Conservation (phyloP, 192 early-diverging fungal species). For the Coemansia sp. region DNA sequence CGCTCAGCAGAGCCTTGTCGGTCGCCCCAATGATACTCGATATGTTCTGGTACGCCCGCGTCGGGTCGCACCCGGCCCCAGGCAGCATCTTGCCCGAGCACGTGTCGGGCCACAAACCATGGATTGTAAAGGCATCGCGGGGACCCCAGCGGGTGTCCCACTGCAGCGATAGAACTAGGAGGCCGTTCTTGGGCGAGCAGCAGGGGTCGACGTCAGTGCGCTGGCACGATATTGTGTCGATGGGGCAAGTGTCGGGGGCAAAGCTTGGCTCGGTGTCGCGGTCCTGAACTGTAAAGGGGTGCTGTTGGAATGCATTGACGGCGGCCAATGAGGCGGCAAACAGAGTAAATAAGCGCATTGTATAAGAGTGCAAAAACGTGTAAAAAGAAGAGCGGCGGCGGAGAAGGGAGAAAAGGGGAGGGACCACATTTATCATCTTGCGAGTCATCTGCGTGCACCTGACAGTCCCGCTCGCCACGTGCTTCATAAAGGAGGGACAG, state of each 20-base stretch:
- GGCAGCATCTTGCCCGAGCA: slow-evolving; percentile 55
- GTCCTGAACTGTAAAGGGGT: background rate
- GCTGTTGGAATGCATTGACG: background rate
- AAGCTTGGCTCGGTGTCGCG: background rate
- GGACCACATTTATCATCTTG: background rate
- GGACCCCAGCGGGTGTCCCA: slow-evolving; percentile 64
- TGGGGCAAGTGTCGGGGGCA: slow-evolving; percentile 34
- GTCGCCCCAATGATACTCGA: slow-evolving; percentile 45
- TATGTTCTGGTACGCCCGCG: slow-evolving; percentile 59
- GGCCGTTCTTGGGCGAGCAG: slow-evolving; percentile 51
- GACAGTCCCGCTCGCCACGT: background rate
- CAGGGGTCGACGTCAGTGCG: slow-evolving; percentile 34
- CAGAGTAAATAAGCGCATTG: background rate
- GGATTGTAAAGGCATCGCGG: slow-evolving; percentile 63
- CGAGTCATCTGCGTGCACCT: background rate
- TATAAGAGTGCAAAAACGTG: background rate
- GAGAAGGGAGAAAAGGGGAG: background rate
- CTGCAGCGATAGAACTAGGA: slow-evolving; percentile 51
- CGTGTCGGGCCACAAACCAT: slow-evolving; percentile 80
- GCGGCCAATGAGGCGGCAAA: background rate
- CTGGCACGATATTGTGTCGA: slow-evolving; percentile 42
- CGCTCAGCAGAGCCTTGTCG: slow-evolving; percentile 14
- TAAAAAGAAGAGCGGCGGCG: background rate
- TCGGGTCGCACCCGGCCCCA: slow-evolving; percentile 61
- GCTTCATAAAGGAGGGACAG: background rate